These are phyloP conservation scores for Chara braunii DNA, from an alignment of 139 green algal genomes.

Conservation along the genomic window DNA sequence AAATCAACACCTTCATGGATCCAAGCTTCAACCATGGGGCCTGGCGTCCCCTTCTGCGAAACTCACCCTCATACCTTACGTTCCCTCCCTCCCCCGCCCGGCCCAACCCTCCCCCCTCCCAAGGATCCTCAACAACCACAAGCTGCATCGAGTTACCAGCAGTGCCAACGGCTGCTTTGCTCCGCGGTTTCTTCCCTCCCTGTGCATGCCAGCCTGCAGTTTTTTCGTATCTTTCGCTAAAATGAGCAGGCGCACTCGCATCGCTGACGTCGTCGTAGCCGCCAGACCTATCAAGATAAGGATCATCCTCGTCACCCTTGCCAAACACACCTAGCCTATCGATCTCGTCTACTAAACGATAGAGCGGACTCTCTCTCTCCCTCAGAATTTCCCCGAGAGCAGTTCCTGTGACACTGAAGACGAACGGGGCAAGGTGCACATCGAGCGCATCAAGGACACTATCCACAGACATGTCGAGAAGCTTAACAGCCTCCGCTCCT, in stretches of 20 bases:
- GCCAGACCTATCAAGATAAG: not conserved
- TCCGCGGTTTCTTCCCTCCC: not conserved
- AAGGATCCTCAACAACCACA: too few species aligned
- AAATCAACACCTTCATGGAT: conserved; percentile 19
- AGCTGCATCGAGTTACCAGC: too few species aligned
- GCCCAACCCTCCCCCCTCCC: too few species aligned
- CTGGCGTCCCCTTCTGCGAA: too few species aligned
- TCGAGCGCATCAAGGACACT: not conserved
- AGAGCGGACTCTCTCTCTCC: too few species aligned
- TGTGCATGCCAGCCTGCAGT: not conserved
- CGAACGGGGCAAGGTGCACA: not conserved
- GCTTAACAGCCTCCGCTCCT: not conserved
- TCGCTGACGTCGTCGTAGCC: not conserved
- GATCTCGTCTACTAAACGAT: too few species aligned
- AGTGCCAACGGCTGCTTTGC: too few species aligned
- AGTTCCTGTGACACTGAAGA: not conserved
- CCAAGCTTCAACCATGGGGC: too few species aligned
- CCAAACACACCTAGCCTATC: not conserved
- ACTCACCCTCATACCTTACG: too few species aligned
- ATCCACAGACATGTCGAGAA: not conserved
- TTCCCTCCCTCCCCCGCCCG: too few species aligned
- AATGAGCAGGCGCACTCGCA: not conserved
- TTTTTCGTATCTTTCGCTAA: not conserved
- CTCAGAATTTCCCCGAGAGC: not conserved
- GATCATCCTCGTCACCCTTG: not conserved